Conservation (phyloP, 2,329 filamentous ascomycete species). For the Blastomyces gilchristii region DNA sequence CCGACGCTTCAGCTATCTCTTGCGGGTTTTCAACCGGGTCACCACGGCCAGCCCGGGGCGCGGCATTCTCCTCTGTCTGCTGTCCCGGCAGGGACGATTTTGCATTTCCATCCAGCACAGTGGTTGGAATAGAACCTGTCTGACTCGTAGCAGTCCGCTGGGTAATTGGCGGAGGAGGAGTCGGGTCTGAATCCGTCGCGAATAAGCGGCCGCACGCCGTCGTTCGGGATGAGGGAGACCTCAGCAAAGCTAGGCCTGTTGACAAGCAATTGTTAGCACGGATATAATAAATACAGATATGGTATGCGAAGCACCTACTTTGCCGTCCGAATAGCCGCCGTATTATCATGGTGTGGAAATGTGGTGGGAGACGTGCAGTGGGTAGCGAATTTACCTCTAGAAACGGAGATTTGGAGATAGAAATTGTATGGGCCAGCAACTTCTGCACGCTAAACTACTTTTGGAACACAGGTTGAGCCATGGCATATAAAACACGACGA, state of each 20-base stretch:
- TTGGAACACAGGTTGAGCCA: not conserved
- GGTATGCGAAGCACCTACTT: constrained; percentile 22
- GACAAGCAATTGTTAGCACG: not conserved
- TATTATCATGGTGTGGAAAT: constrained; percentile 31
- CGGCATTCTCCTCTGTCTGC: not conserved
- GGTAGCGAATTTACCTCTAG: constrained; percentile 4
- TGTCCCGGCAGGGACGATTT: not conserved
- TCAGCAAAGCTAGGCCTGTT: constrained; percentile 1
- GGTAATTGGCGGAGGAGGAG: constrained; percentile 2
- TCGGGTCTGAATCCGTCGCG: constrained; percentile 21
- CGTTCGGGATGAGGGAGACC: constrained; percentile 1
- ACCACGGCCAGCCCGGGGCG: not conserved
- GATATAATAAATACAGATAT: not conserved
- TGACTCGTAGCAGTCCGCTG: not conserved
- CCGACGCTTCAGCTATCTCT: not conserved
- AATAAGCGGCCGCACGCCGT: constrained; percentile 15
- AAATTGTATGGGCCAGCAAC: not conserved
- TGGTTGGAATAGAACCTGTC: not conserved
- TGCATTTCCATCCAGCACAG: not conserved
- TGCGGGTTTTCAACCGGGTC: not conserved
- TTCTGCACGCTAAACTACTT: constrained; percentile 2
- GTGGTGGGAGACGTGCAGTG: constrained; percentile 10
- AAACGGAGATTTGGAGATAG: not conserved
- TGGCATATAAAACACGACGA: not conserved
- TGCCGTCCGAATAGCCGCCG: constrained; percentile 32